Conservation (phyloP, 768 basidiomycete species). For the Tricholoma sp. region DNA sequence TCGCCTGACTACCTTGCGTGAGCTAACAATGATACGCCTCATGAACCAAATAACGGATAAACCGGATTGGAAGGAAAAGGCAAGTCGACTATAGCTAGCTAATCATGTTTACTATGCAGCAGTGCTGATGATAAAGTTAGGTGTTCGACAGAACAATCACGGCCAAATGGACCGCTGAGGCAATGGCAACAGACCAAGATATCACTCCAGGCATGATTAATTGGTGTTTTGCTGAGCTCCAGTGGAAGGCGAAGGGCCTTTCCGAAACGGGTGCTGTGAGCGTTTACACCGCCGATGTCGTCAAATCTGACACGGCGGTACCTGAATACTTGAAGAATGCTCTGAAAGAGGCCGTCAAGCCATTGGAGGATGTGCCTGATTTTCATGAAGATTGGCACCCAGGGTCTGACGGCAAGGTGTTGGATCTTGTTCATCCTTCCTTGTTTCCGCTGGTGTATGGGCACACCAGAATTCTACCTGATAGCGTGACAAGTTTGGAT, state of each 20-base stretch:
- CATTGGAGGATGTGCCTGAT: constrained; percentile 30
- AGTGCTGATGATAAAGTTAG: not conserved
- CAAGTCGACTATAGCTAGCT: not conserved
- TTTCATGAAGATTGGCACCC: constrained; percentile 38
- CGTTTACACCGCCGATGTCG: constrained; percentile 17
- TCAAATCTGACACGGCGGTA: constrained; percentile 25
- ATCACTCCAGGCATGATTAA: constrained; percentile 10
- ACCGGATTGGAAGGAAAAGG: constrained; percentile 13
- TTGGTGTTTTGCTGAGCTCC: constrained; percentile 16
- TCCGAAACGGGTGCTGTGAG: constrained; percentile 6
- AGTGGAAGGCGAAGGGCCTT: constrained; percentile 12
- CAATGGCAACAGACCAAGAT: not conserved
- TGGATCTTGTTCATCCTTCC: constrained; percentile 40
- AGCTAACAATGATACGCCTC: constrained; percentile 13
- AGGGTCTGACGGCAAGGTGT: constrained; percentile 30
- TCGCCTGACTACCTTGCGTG: constrained; percentile 11
- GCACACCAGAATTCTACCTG: constrained; percentile 13
- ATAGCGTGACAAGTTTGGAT: constrained; percentile 5
- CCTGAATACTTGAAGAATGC: constrained; percentile 11
- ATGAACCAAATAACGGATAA: constrained; percentile 16
- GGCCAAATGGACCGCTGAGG: not conserved
- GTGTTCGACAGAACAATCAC: not conserved
- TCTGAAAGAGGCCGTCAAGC: constrained; percentile 14
- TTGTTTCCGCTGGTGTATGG: constrained; percentile 31
- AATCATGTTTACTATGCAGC: not conserved